Evolutionary conservation across 2,329 filamentous ascomycete species (phyloP).

Genomic region (Ophiostoma fasciatum): DNA sequence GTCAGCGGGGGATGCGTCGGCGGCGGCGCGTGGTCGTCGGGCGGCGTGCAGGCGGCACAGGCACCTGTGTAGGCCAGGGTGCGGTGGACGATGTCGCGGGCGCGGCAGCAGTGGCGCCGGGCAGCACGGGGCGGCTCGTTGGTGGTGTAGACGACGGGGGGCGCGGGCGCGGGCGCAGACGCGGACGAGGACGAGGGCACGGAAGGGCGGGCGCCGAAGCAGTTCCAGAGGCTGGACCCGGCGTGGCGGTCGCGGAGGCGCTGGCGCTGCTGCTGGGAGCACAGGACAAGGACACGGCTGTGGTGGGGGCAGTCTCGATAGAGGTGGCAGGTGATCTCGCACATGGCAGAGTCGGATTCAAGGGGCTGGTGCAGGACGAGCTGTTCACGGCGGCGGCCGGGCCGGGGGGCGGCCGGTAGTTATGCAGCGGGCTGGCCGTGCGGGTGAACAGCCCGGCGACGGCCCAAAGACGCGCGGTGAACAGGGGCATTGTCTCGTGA

Average conservation of each 20-base stretch:
- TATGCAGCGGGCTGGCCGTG: too few relatives aligned
- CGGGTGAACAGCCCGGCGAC: too few relatives aligned
- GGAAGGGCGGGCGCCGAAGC: background rate
- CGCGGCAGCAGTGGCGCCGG: background rate
- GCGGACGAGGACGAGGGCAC: background rate
- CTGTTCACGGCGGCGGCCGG: background rate
- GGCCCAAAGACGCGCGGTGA: too few relatives aligned
- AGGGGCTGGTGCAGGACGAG: too few relatives aligned
- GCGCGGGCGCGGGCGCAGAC: too few relatives aligned
- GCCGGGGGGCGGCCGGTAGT: too few relatives aligned
- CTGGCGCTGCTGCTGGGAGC: background rate
- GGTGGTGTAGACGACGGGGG: background rate
- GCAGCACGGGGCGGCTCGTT: background rate
- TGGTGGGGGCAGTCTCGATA: slow-evolving; percentile 4
- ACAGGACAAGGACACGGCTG: slow-evolving; percentile 5
- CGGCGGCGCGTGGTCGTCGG: too few relatives aligned
- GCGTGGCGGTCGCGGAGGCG: background rate
- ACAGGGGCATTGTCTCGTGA: too few relatives aligned
- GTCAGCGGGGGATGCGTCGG: too few relatives aligned
- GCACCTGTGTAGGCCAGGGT: background rate
- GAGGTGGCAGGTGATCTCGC: slow-evolving; percentile 4
- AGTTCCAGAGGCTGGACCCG: background rate
- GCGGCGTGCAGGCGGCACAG: background rate
- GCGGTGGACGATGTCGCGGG: background rate
- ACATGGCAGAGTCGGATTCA: too few relatives aligned